Conservation (phyloP, 345 rosid genomes). For the Citropsis articulata region DNA sequence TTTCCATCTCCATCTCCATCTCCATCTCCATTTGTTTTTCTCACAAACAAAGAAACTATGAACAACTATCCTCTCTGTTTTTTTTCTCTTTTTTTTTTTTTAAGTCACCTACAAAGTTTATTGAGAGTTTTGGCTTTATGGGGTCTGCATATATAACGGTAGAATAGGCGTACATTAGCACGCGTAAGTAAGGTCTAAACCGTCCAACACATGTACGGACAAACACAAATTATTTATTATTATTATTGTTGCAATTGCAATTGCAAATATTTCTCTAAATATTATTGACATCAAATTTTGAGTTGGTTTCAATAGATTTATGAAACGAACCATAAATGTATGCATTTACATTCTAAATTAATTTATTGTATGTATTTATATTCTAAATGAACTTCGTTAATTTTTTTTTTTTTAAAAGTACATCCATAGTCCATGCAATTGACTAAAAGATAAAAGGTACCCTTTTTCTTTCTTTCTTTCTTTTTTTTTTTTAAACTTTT, state of each 20-base stretch:
- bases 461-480: no score
- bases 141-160: conserved; percentile 25
- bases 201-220: conserved; percentile 5
- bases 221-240: neutral
- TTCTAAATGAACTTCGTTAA: no score
- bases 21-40: conserved; percentile 33
- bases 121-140: conserved; percentile 3
- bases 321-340: no score
- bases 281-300: no score
- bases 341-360: no score
- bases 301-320: no score
- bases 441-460: neutral
- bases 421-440: neutral
- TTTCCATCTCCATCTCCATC: conserved; percentile 36
- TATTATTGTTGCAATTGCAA: neutral
- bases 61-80: neutral
- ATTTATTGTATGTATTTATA: no score
- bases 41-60: neutral
- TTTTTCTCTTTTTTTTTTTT: neutral
- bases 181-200: conserved; percentile 9
- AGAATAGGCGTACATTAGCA: conserved; percentile 22
- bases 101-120: conserved; percentile 5
- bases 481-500: neutral
- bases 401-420: no score
- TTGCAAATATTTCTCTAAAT: no score